Base-by-base conservation (phyloP, 2,329 filamentous ascomycete genomes). In the Penicillium concentricum region DNA sequence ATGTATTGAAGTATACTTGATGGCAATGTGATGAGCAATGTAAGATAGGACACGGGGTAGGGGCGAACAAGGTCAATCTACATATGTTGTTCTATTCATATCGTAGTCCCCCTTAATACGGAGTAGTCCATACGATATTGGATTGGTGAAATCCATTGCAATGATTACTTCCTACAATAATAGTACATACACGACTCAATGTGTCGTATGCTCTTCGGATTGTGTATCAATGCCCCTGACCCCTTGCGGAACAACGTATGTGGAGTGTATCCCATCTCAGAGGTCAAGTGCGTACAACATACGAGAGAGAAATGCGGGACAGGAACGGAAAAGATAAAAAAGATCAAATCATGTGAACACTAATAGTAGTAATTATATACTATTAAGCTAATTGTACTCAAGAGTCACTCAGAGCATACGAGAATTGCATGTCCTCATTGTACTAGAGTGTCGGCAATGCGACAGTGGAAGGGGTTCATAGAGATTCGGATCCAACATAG, bases 341-440 rank as follows among this genome's bases (percentile, higher is more conserved):
- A 9, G 38, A 22, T 16, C 13, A 24, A 24, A 16, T 16, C 3
- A 18, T 20, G 5, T 43, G 2, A 45, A 32, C 1, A 30, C 10
- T 18, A 10, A 30, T 20, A 32, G 13, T 32, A 32, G 18, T 5
- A 7, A 20, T 2, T 26, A 49, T 39, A 20, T 16, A 28, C n/a
- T 39, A 22, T 8, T 5, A 42, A 44, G 10, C 3, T 51, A 44
- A 28, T 15, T 57, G 28, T 49, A 54, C 56, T 58, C 45, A 12
- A 35, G 41, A 41, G 20, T 37, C 48, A 52, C 42, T 56, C 16
- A n/a, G 48, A 51, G 48, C 42, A 41, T 46, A 41, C 42, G 9
- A 12, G 7, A n/a, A 42, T 15, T 10, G 47, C n/a, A 46, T 22
- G 20, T 46, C 54, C 54, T 56, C 7, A 26, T n/a, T 52, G 20